Evolutionary conservation across 208 protist genomes (phyloP).

Genomic region (Trypanosoma cruzi): DNA sequence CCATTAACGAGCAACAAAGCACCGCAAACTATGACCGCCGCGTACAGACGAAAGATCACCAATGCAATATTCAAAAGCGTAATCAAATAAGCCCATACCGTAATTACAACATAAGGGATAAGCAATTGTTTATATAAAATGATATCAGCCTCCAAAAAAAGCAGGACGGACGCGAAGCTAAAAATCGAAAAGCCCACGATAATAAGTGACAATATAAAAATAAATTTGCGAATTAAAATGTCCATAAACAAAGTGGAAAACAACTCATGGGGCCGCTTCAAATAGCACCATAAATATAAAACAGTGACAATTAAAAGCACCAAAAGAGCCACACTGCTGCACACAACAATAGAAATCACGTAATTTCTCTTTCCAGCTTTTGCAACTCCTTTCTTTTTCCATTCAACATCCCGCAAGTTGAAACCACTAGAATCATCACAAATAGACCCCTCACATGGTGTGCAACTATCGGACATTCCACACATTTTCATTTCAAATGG

Average conservation of each 20-base stretch:
- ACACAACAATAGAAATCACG: slow-evolving; percentile 34
- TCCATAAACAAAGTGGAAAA: slow-evolving; percentile 38
- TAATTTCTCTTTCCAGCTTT: not conserved
- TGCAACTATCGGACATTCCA: slow-evolving; percentile 2
- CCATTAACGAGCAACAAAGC: slow-evolving; percentile 31
- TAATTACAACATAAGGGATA: slow-evolving; percentile 33
- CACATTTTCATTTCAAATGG: not conserved
- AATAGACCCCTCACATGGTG: slow-evolving; percentile 11
- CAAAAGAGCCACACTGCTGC: slow-evolving; percentile 22
- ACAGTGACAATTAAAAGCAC: slow-evolving; percentile 23
- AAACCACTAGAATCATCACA: not conserved
- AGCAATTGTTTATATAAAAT: slow-evolving; percentile 34
- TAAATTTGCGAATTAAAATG: slow-evolving; percentile 21
- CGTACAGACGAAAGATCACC: slow-evolving; percentile 42
- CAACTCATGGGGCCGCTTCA: slow-evolving; percentile 43
- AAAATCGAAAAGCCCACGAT: slow-evolving; percentile 22
- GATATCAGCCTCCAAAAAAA: slow-evolving; percentile 29
- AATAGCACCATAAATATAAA: slow-evolving; percentile 33
- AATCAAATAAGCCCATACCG: slow-evolving; percentile 28
- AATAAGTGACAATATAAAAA: slow-evolving; percentile 26
- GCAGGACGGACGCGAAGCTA: slow-evolving; percentile 27
- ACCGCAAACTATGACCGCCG: slow-evolving; percentile 32
- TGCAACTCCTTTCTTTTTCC: not conserved
- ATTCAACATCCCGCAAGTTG: not conserved
- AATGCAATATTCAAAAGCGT: slow-evolving; percentile 33